Conservation (phyloP, 345 rosid species). For the Cardamine resedifolia region DNA sequence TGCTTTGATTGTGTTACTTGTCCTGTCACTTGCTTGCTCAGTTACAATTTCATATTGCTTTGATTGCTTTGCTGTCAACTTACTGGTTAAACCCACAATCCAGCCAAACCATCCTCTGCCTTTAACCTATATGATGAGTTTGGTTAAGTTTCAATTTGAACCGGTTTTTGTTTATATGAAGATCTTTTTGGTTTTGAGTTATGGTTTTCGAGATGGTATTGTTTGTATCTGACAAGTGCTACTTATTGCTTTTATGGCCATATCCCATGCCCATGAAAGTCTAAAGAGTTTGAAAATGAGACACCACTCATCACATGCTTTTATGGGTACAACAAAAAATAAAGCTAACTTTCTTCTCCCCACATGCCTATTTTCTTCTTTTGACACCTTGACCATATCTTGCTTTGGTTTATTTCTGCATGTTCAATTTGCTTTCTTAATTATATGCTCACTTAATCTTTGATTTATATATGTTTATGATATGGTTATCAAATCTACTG, state of each 20-base stretch:
- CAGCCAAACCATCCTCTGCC: conserved; percentile 4
- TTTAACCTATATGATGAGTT: not conserved
- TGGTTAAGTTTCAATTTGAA: not conserved
- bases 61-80: not conserved
- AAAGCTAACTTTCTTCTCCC: conserved; percentile 24
- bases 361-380: conserved; percentile 33
- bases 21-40: conserved; percentile 13
- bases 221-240: not conserved
- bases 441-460: not conserved
- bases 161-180: not conserved
- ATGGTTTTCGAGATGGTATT: not conserved
- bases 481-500: not conserved
- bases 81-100: not conserved
- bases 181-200: not conserved
- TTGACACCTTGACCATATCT: conserved; percentile 9
- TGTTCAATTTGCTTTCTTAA: not conserved
- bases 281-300: conserved; percentile 14
- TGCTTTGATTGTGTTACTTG: conserved; percentile 15
- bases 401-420: not conserved
- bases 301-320: conserved; percentile 30
- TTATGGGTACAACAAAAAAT: conserved; percentile 10
- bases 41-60: not conserved
- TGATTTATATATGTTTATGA: not conserved
- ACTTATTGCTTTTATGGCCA: not conserved
- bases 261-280: conserved; percentile 10